Evolutionary conservation across 768 basidiomycete species (phyloP), one percentile per base, ranked within the genome.

Genomic region (Pholiota microspora): DNA sequence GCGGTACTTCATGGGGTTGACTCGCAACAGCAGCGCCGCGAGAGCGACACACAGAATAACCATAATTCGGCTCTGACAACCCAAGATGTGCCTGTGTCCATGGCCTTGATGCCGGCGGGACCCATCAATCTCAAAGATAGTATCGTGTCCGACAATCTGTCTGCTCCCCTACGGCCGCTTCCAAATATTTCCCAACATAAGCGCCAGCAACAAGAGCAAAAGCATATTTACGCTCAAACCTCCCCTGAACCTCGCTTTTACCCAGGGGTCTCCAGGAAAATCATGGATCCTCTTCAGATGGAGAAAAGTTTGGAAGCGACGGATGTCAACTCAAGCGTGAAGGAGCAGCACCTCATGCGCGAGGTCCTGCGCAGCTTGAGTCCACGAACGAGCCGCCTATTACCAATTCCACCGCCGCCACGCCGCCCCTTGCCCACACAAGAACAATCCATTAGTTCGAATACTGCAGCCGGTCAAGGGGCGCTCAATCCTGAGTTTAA

Each of bases 331-430:
- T 59, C 59, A 5, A 70, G 67, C 48, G 62, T 70, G 13, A 61
- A 66, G 27, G 67, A 67, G 27, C 64, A 64, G 24, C 64, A 65
- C 18, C 62, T 60, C 27, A 62, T 75, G 16, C 73, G 75, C 25
- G 72, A 73, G 27, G 78, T 78, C 2, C 64, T 78, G 3, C 67
- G 78, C 36, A 73, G 66, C 44, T 61, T 81, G 53, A 78, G 78
- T 53, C 79, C 79, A 4, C 72, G 79, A 25, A 79, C 71, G 4
- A 60, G 68, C 45, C 50, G 59, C 27, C 38, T 44, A 4, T 59
- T 61, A 32, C 58, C 57, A 12, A 36, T 53, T 16, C 53, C 54
- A 31, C 54, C 58, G 10, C 53, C 56, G 2, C 52, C 54, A 10
- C 54, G 45, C 34, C 28, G 35, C 35, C 2, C 16, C 10, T 18